Percentiles rank a stretch among this genome's conserved stretches.
Evolutionary conservation across 805 yeast genomes (phyloP).

Genomic region (Candida adriatica): DNA sequence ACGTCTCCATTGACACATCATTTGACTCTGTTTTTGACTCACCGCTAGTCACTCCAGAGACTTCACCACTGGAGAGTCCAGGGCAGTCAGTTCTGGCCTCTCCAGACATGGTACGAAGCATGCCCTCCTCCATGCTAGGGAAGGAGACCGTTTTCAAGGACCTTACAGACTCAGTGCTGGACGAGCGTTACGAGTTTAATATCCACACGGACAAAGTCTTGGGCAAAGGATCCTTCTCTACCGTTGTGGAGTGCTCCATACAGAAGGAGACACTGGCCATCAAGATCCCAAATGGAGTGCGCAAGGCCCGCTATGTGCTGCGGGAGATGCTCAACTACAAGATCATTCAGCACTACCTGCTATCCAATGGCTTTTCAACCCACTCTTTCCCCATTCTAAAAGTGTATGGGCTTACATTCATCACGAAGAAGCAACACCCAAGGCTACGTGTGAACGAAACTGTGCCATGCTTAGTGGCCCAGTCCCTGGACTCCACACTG

Average conservation of each 20-base stretch:
- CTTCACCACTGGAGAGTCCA: constrained; percentile 4
- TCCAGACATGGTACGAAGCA: neutral
- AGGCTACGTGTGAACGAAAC: constrained; percentile 11
- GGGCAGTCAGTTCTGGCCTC: constrained; percentile 2
- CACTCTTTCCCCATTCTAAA: constrained; percentile 14
- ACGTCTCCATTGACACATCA: neutral
- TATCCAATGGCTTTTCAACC: constrained; percentile 3
- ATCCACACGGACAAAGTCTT: constrained; percentile 2
- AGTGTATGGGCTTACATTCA: constrained; percentile 14
- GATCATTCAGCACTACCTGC: constrained; percentile 9
- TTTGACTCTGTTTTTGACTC: neutral
- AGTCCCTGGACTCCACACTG: constrained; percentile 16
- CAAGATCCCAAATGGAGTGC: constrained; percentile 15
- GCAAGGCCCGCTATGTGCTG: constrained; percentile 10
- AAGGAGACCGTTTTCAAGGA: constrained; percentile 1
- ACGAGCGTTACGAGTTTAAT: constrained; percentile 4
- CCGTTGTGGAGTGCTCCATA: constrained; percentile 9
- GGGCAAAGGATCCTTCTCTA: constrained; percentile 19
- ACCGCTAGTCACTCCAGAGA: constrained; percentile 22
- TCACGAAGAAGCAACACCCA: constrained; percentile 9
- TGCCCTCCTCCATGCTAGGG: constrained; percentile 2
- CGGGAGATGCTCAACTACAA: constrained; percentile 18
- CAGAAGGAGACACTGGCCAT: constrained; percentile 10
- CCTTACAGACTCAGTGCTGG: constrained; percentile 10
- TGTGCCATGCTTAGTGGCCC: constrained; percentile 16